A percentile compares a stretch with the other conserved stretches of the same genome.
Conservation (phyloP, 2,329 filamentous ascomycete species). For the Calonectria crousiana region DNA sequence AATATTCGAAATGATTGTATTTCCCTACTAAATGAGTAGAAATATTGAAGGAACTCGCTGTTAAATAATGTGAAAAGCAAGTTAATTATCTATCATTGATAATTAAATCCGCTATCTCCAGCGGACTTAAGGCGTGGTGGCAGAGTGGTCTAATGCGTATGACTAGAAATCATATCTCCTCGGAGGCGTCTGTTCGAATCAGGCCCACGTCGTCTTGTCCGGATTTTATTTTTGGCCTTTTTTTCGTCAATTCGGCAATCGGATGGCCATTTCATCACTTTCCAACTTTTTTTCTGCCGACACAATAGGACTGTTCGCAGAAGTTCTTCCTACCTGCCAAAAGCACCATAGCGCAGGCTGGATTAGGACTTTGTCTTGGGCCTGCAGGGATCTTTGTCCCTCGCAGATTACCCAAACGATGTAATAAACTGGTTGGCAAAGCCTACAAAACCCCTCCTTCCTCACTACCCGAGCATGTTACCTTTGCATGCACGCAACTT, state of each 20-base stretch:
- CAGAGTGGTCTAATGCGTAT: constrained; percentile 31
- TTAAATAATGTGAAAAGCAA: not conserved
- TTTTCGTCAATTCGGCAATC: no score
- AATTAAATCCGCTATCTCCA: no score
- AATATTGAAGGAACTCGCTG: not conserved
- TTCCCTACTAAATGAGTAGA: not conserved
- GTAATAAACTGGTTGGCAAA: not conserved
- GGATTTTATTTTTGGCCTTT: not conserved
- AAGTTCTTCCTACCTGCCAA: not conserved
- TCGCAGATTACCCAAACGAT: not conserved
- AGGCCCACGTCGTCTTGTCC: constrained; percentile 27
- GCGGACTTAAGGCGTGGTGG: constrained; percentile 14
- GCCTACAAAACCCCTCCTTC: not conserved
- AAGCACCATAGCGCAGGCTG: not conserved
- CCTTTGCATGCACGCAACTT: not conserved
- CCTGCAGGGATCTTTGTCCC: not conserved
- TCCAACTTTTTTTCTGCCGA: not conserved
- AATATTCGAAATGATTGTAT: not conserved
- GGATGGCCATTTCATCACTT: no score
- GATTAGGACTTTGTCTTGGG: not conserved
- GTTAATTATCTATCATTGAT: no score
- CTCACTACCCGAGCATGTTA: not conserved
- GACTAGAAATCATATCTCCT: constrained; percentile 31
- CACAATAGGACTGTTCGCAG: not conserved
- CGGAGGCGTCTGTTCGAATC: constrained; percentile 30